Percentiles rank a stretch among this genome's conserved stretches.
Conservation (phyloP, 2,329 filamentous ascomycete species). For the Intubia oerlemansii region DNA sequence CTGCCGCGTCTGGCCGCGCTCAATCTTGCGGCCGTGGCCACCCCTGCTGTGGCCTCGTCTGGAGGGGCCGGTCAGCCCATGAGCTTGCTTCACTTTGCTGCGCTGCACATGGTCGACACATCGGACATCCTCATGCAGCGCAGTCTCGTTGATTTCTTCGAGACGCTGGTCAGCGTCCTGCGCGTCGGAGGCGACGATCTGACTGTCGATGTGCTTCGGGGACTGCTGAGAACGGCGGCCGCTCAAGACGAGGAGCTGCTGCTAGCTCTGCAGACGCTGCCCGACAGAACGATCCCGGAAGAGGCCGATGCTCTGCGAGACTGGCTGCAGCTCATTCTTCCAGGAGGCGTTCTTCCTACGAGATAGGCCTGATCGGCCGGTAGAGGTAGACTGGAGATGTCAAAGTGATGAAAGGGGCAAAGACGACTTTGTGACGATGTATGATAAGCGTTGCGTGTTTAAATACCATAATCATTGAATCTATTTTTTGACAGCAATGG, state of each 20-base stretch:
- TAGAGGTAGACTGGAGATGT: no score
- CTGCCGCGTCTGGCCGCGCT: constrained; percentile 27
- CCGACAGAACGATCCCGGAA: constrained; percentile 26
- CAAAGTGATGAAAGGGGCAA: no score
- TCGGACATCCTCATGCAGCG: constrained; percentile 27
- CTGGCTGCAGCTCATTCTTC: constrained; percentile 22
- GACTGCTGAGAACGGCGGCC: constrained; percentile 19
- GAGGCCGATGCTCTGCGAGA: constrained; percentile 24
- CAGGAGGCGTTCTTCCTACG: no score
- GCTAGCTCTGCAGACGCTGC: constrained; percentile 19
- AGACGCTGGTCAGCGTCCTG: constrained; percentile 26
- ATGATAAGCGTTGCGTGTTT: no score
- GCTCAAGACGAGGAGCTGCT: constrained; percentile 17
- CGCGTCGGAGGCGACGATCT: constrained; percentile 11
- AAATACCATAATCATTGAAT: no score
- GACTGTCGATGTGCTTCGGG: constrained; percentile 17
- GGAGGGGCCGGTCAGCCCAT: not conserved
- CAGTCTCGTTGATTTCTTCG: constrained; percentile 30
- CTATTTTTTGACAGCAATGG: no score
- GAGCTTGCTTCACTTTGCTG: constrained; percentile 27
- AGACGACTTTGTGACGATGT: no score
- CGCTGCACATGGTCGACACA: constrained; percentile 27
- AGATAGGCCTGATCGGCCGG: no score
- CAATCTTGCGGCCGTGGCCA: constrained; percentile 18
- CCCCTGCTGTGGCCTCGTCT: no score